Percentiles rank a stretch among this genome's conserved stretches.
Conservation (phyloP, 208 protist genomes). For the Acanthamoeba royreba region DNA sequence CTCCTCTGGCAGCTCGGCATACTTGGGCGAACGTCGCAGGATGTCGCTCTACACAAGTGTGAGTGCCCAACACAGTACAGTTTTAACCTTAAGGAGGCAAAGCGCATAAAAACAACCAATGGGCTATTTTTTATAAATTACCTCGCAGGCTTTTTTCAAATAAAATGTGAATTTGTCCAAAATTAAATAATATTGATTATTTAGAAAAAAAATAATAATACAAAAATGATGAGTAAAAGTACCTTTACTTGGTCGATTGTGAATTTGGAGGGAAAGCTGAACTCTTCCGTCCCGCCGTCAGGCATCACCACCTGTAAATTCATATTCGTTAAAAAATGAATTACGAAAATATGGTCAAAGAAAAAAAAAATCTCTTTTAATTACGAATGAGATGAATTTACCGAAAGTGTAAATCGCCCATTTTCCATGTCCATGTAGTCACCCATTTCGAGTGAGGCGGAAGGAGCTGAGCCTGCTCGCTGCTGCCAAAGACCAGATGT, state of each 20-base stretch:
- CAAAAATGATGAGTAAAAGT: background rate
- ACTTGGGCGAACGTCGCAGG: background rate
- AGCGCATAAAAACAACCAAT: background rate
- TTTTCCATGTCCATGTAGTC: background rate
- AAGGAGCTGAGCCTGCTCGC: too few species aligned
- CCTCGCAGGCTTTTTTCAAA: too few species aligned
- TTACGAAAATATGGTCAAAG: too few species aligned
- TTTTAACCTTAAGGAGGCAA: background rate
- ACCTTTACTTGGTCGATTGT: conserved; percentile 35
- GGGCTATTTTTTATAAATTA: too few species aligned
- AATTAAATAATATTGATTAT: too few species aligned
- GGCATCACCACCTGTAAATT: background rate
- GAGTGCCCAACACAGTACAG: too few species aligned
- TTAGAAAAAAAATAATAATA: background rate
- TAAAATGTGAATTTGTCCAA: too few species aligned
- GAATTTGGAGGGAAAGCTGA: conserved; percentile 31
- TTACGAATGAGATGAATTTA: background rate
- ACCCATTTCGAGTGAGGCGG: background rate
- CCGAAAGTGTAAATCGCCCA: background rate
- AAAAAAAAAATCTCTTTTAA: too few species aligned
- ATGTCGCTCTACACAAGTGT: conserved; percentile 45
- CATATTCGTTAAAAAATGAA: too few species aligned
- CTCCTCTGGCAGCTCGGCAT: background rate
- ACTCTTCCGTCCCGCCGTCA: background rate
- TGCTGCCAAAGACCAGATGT: too few species aligned